Conservation (phyloP, 352 stramenopile genomes). For the Phytophthora lateralis region DNA sequence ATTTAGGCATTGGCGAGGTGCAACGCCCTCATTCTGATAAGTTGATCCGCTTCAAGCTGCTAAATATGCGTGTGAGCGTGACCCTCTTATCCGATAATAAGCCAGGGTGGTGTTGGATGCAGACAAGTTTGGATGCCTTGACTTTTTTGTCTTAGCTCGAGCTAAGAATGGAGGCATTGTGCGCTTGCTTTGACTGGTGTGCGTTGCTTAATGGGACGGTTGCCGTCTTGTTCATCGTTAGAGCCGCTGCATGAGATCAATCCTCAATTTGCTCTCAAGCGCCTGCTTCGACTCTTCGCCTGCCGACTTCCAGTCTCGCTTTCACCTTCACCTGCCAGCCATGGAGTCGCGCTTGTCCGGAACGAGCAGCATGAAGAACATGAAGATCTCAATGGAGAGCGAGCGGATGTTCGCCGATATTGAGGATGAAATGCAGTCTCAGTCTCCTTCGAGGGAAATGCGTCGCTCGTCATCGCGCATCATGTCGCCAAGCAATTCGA, state of each 20-base stretch:
- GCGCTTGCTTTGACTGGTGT: conserved; percentile 3
- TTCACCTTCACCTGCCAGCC: conserved; percentile 1
- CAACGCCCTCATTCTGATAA: background rate
- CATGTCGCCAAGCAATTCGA: conserved; percentile 64
- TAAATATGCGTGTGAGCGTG: conserved; percentile 17
- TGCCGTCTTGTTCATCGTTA: conserved; percentile 6
- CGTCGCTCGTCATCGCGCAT: conserved; percentile 60
- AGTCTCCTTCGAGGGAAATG: conserved; percentile 61
- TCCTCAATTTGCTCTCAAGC: conserved; percentile 33
- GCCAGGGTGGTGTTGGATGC: conserved; percentile 6
- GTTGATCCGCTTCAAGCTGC: background rate
- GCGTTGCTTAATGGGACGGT: conserved; percentile 1
- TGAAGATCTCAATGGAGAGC: conserved; percentile 85
- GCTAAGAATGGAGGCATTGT: conserved; percentile 19
- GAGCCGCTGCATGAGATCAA: conserved; percentile 24
- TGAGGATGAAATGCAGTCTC: conserved; percentile 64
- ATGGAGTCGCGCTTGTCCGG: conserved; percentile 74
- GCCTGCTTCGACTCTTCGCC: conserved; percentile 13
- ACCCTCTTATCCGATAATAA: conserved; percentile 17
- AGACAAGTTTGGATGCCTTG: conserved; percentile 13
- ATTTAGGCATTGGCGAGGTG: conserved; percentile 11
- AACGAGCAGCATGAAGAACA: conserved; percentile 74
- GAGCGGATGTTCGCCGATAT: conserved; percentile 83
- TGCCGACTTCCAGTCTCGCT: conserved; percentile 3
- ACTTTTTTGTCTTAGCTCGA: conserved; percentile 18